Evolutionary conservation across 805 yeast genomes (phyloP), one percentile per base, ranked within the genome.

Genomic region (Monosporozyma aerobia): DNA sequence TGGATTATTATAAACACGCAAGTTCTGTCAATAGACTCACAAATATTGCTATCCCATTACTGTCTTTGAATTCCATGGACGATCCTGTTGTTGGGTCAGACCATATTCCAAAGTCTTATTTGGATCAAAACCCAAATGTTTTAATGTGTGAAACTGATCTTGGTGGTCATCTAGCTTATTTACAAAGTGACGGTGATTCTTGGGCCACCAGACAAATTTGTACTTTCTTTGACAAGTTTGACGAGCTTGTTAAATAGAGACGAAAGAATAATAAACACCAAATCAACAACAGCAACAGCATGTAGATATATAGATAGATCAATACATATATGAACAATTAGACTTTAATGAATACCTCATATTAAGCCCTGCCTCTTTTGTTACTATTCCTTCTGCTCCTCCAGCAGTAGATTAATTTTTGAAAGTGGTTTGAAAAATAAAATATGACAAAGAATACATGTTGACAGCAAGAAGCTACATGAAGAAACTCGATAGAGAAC

Each of bases 141-240:
- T 70, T 77, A 43, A 67, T 82, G 68, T 70, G 79, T 5, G 77
- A 79, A 48, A 77, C 87, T 1, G 79, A 82, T 52, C 62, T 81
- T n/a, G 94, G 94, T 56, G 90, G 90, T 13, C 94, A 85, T 64
- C 73, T 84, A 61, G 85, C 78, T 0, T 78, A 71, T 52, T 59
- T 78, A 29, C 71, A 76, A 54, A 57, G 63, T 3, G 67, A 75
- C 50, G 73, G 77, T 37, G 70, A 74, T 44, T 72, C 78, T 51
- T 79, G 82, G 82, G 77, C 75, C 43, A 63, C 72, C 5, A 67
- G 70, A 45, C 72, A 73, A 47, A 66, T 77, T 45, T 65, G 68
- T 25, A 65, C 72, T 16, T 76, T 66, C 59, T 69, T 77, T 29
- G 55, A 55, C 39, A 67, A 69, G 11, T 75, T 75, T 61, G 67